Evolutionary conservation across 2,329 filamentous ascomycete species (phyloP).

Genomic region (Blumeria graminis): DNA sequence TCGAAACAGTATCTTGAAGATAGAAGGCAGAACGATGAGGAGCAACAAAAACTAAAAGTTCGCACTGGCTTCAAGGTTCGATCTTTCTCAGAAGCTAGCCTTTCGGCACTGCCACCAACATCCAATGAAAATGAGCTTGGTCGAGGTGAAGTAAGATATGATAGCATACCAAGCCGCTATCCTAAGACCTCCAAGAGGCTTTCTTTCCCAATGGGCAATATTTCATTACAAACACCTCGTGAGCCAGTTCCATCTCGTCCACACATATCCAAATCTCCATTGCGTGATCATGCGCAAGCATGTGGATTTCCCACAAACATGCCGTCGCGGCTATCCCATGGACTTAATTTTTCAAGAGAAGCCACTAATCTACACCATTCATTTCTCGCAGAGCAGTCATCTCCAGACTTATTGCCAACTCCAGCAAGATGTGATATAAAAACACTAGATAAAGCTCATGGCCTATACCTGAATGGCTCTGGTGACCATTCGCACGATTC

Average conservation of each 20-base stretch:
- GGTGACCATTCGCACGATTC: conserved; percentile 37
- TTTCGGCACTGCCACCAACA: conserved; percentile 13
- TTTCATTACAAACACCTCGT: conserved; percentile 45
- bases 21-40: not conserved
- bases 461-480: conserved; percentile 24
- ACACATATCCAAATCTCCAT: conserved; percentile 53
- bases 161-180: conserved; percentile 15
- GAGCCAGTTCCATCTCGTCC: conserved; percentile 22
- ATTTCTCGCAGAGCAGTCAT: conserved; percentile 67
- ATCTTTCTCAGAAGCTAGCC: conserved; percentile 13
- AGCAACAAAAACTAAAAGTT: not conserved
- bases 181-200: conserved; percentile 54
- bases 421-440: conserved; percentile 41
- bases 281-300: conserved; percentile 60
- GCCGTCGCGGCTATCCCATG: conserved; percentile 67
- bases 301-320: conserved; percentile 77
- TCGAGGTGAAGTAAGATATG: conserved; percentile 14
- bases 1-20: too few relatives aligned
- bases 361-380: conserved; percentile 92
- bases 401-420: conserved; percentile 74
- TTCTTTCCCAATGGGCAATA: conserved; percentile 33
- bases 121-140: conserved; percentile 15
- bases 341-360: conserved; percentile 78
- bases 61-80: conserved; percentile 11
- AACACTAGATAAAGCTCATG: conserved; percentile 28